These are phyloP conservation scores for Falciphora oryzae DNA, from an alignment of 2,329 filamentous ascomycete genomes.

Conservation along the genomic window DNA sequence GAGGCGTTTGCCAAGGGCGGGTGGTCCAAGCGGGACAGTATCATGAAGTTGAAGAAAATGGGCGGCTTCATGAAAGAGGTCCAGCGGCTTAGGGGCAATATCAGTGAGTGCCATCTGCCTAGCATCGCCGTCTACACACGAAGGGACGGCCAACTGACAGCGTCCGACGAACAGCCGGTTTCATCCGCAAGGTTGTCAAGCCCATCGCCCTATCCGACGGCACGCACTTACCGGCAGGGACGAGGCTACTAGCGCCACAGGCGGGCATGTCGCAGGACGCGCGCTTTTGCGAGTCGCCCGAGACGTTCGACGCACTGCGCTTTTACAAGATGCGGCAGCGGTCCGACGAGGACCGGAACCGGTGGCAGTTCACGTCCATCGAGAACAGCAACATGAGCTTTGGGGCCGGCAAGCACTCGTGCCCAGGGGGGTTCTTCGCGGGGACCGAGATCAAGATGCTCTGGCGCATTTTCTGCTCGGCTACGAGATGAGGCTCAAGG, in stretches of 20 bases:
- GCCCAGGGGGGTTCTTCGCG: conserved; percentile 43
- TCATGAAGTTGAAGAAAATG: conserved; percentile 35
- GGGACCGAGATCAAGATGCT: conserved; percentile 40
- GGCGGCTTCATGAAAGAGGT: conserved; percentile 45
- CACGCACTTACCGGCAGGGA: conserved; percentile 36
- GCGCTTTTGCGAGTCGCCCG: conserved; percentile 33
- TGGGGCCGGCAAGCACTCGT: conserved; percentile 41
- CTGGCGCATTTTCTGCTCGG: conserved; percentile 35
- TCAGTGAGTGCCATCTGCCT: conserved; percentile 27
- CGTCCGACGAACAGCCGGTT: conserved; percentile 27
- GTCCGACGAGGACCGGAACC: conserved; percentile 30
- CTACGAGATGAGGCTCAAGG: conserved; percentile 35
- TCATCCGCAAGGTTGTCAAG: conserved; percentile 40
- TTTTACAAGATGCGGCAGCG: conserved; percentile 39
- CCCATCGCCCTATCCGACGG: conserved; percentile 40
- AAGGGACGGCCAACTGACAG: conserved; percentile 15
- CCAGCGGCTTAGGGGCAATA: conserved; percentile 34
- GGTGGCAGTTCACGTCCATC: conserved; percentile 38
- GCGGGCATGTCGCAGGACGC: conserved; percentile 36
- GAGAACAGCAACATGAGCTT: conserved; percentile 39
- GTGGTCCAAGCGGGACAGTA: conserved; percentile 34
- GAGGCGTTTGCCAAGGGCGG: conserved; percentile 27
- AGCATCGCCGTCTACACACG: not conserved
- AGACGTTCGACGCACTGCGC: conserved; percentile 42
- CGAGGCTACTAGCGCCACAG: conserved; percentile 35